Percentiles rank a stretch among this genome's conserved stretches.
phyloP scores from a whole-genome alignment of 2,329 filamentous ascomycete genomes.

The Penicillium sp. region DNA sequence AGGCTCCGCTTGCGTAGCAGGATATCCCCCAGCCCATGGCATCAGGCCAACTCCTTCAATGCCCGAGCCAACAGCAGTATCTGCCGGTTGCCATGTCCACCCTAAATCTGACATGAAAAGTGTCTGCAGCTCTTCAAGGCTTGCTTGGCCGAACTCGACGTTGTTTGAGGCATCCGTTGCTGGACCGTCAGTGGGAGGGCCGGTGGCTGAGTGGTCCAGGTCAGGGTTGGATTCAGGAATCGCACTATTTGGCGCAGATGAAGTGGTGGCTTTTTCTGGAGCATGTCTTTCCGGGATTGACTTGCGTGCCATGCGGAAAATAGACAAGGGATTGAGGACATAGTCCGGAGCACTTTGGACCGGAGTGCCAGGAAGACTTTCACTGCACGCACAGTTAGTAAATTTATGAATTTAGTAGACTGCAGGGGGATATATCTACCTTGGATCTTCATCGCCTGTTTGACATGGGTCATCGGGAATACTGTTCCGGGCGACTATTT shows the following conservation, averaged over 20 bases:
- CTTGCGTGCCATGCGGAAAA: constrained; percentile 27
- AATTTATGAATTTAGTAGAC: neutral
- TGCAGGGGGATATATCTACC: neutral
- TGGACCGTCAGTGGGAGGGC: neutral
- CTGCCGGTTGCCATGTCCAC: constrained; percentile 25
- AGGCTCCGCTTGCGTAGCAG: constrained; percentile 15
- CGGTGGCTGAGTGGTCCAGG: neutral
- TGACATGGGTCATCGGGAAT: constrained; percentile 24
- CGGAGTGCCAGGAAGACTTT: constrained; percentile 13
- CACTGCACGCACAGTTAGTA: constrained; percentile 1
- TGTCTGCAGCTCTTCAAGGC: constrained; percentile 21
- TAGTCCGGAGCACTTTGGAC: constrained; percentile 26
- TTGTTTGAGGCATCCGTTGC: neutral
- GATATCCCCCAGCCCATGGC: constrained; percentile 24
- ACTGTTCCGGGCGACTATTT: constrained; percentile 17
- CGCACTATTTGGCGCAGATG: constrained; percentile 16
- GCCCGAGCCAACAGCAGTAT: constrained; percentile 23
- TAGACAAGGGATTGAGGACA: constrained; percentile 28
- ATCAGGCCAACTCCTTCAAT: constrained; percentile 20
- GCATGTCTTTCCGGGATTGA: constrained; percentile 27
- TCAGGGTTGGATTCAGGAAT: constrained; percentile 8
- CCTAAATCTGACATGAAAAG: constrained; percentile 27
- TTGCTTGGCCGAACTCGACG: constrained; percentile 6
- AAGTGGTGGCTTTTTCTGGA: constrained; percentile 17
- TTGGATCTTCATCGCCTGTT: constrained; percentile 13